Percentiles rank a stretch among this genome's conserved stretches.
phyloP scores from a whole-genome alignment of 768 basidiomycete genomes.

The Leccinum imitatum region DNA sequence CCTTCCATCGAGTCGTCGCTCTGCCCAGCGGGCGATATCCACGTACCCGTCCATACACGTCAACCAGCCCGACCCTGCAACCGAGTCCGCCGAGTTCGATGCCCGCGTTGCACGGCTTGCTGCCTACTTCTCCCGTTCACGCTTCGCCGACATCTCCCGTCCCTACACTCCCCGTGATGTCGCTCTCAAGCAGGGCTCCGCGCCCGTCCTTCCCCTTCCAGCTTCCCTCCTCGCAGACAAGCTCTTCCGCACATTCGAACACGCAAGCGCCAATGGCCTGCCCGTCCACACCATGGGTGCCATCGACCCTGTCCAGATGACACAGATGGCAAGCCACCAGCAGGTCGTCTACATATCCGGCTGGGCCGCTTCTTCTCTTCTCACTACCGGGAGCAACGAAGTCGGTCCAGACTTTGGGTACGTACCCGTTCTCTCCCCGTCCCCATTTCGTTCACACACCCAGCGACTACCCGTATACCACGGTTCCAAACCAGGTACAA shows the following conservation, averaged over 20 bases:
- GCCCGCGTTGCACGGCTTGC: slow-evolving; percentile 62
- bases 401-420: slow-evolving; percentile 90
- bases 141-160: slow-evolving; percentile 71
- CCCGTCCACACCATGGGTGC: slow-evolving; percentile 93
- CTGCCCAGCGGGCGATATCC: slow-evolving; percentile 39
- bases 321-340: slow-evolving; percentile 85
- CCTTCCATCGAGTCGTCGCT: slow-evolving; percentile 3
- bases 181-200: slow-evolving; percentile 85
- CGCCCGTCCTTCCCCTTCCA: slow-evolving; percentile 75
- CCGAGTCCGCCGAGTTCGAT: slow-evolving; percentile 59
- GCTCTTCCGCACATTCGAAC: slow-evolving; percentile 65
- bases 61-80: slow-evolving; percentile 53
- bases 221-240: slow-evolving; percentile 84
- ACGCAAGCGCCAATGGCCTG: slow-evolving; percentile 57
- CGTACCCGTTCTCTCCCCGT: slow-evolving; percentile 2
- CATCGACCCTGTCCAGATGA: slow-evolving; percentile 93
- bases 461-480: slow-evolving; percentile 94
- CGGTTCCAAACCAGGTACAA: slow-evolving; percentile 94
- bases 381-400: slow-evolving; percentile 90
- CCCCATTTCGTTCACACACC: slow-evolving; percentile 4
- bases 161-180: slow-evolving; percentile 81
- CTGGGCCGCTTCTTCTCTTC: slow-evolving; percentile 83
- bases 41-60: slow-evolving; percentile 46
- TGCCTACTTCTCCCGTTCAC: slow-evolving; percentile 71
- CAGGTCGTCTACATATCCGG: slow-evolving; percentile 92